These are phyloP conservation scores for Claviceps africana DNA, from an alignment of 2,329 filamentous ascomycete species.

Conservation along the genomic window DNA sequence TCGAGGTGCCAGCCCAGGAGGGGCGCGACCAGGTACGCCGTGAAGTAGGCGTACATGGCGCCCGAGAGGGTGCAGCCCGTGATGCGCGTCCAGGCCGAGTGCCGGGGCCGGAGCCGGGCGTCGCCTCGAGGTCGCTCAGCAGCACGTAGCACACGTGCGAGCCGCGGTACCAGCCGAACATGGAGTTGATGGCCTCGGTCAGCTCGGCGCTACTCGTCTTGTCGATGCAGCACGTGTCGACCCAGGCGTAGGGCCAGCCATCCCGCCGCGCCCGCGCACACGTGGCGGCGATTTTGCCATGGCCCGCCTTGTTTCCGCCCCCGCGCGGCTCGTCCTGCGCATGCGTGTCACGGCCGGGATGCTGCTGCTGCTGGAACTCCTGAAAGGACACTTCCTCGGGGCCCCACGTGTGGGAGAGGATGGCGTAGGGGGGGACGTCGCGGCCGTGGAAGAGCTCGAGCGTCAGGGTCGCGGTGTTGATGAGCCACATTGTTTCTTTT, in stretches of 20 bases:
- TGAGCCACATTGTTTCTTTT: not conserved
- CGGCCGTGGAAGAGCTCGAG: constrained; percentile 2
- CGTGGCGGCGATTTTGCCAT: not conserved
- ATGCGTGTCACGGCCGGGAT: not conserved
- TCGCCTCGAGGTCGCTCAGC: not conserved
- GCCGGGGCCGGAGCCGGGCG: no score
- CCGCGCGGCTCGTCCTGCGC: constrained; percentile 1
- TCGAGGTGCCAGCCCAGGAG: constrained; percentile 52
- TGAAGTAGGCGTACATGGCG: constrained; percentile 64
- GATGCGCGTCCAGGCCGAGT: no score
- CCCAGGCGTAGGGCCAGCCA: constrained; percentile 4
- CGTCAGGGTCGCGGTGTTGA: not conserved
- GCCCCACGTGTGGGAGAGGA: constrained; percentile 9
- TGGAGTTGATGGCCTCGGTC: constrained; percentile 8
- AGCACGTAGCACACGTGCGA: constrained; percentile 2
- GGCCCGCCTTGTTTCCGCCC: not conserved
- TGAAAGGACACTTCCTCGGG: constrained; percentile 5
- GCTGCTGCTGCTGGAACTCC: not conserved
- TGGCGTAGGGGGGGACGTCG: constrained; percentile 4
- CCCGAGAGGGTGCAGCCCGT: constrained; percentile 50
- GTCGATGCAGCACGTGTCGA: constrained; percentile 11
- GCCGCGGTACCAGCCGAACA: constrained; percentile 8
- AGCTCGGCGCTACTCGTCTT: constrained; percentile 8
- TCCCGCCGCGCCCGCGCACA: not conserved
- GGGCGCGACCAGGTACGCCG: constrained; percentile 69